These are phyloP conservation scores for Aplosporella prunicola DNA, from an alignment of 2,329 filamentous ascomycete genomes.

Conservation along the genomic window DNA sequence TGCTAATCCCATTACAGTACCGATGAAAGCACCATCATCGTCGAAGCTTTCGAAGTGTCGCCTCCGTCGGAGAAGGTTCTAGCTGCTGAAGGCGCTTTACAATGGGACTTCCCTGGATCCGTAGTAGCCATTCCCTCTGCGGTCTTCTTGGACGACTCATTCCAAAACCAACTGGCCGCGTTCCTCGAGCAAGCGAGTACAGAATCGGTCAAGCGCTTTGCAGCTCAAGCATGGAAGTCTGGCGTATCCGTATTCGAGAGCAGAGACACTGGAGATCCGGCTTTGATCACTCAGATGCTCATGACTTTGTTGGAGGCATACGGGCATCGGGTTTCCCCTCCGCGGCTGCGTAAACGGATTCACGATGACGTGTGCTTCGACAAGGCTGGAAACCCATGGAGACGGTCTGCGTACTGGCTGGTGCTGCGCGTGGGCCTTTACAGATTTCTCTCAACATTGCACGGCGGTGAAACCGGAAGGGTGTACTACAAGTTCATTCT, in stretches of 20 bases:
- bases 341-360: constrained; percentile 46
- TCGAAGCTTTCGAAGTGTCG: constrained; percentile 55
- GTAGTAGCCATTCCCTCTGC: constrained; percentile 39
- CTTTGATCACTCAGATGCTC: constrained; percentile 50
- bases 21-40: constrained; percentile 26
- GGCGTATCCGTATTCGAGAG: constrained; percentile 40
- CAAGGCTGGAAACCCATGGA: constrained; percentile 46
- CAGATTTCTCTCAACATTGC: constrained; percentile 37
- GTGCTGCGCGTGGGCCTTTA: constrained; percentile 50
- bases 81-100: constrained; percentile 41
- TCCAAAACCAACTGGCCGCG: constrained; percentile 39
- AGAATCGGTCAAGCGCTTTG: constrained; percentile 46
- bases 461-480: constrained; percentile 36
- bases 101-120: constrained; percentile 51
- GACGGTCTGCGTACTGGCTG: constrained; percentile 54
- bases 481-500: constrained; percentile 51
- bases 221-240: constrained; percentile 45
- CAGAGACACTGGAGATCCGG: constrained; percentile 49
- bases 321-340: constrained; percentile 32
- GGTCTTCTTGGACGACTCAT: constrained; percentile 31
- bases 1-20: not conserved
- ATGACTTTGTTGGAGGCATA: constrained; percentile 50
- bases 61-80: constrained; percentile 45
- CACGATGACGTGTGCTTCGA: constrained; percentile 53
- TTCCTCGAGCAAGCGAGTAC: constrained; percentile 50